Evolutionary conservation across 495 filamentous ascomycete genomes (phyloP), one percentile per base, ranked within the genome.

Genomic region (Pseudoneurospora amorphoporcata): DNA sequence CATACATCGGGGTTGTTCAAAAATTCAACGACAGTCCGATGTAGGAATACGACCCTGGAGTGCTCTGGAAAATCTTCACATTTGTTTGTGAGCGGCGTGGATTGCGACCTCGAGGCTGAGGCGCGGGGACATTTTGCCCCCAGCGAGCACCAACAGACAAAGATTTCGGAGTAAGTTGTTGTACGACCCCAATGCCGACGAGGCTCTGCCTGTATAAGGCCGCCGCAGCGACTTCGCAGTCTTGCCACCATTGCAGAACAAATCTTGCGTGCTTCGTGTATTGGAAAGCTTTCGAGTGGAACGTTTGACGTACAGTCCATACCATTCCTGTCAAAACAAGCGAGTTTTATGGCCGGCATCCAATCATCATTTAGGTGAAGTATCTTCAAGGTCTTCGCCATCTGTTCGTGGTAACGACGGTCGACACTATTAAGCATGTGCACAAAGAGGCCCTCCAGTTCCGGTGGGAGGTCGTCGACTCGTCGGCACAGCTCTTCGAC

Each of bases 391-490:
- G 75, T 23, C 32, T 40, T 39, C 2, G 76, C 69, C 19, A n/a
- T 47, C 39, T 75, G 43, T n/a, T 70, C 41, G 0, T 47, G 40
- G 35, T 78, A 39, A 0, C 72, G 75, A 29, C 19, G 40, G 1
- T 72, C 39, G 0, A 78, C 53, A 29, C 68, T 73, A 3, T 14
- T 29, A 1, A 79, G 65, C 74, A 80, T 80, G 41, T 78, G 78
- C 14, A 58, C 19, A 70, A 80, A 81, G 16, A 81, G 68, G 23
- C 74, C 68, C 42, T 78, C 76, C 2, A 81, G 71, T 39, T 81
- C 79, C 0, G 75, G 70, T 0, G 78, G 79, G 0, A 81, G 70
- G 19, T 79, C 75, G 23, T 77, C 71, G 0, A 81, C 43, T 1
- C 78, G 75, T 8, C 37, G 69, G 1, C 39, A 58, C 2, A 81